Conservation (phyloP, 2,329 filamentous ascomycete genomes). For the Scedosporium boydii region DNA sequence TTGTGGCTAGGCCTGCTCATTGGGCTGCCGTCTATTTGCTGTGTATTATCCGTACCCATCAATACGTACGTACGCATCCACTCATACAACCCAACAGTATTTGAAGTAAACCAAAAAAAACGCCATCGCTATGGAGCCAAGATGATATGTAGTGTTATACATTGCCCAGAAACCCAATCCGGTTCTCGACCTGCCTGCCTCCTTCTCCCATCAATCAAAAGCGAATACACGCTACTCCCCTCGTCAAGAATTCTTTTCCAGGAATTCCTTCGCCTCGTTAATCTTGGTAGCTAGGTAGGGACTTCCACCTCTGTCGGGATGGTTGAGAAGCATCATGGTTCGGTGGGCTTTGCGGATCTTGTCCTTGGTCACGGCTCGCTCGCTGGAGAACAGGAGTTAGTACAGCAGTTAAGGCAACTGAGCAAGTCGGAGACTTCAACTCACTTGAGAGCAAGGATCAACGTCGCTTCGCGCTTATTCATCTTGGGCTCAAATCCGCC, state of each 20-base stretch:
- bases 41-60: neutral
- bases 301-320: slow-evolving; percentile 92
- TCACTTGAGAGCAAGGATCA: slow-evolving; percentile 87
- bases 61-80: neutral
- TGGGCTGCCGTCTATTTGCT: slow-evolving; percentile 1
- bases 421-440: slow-evolving; percentile 12
- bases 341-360: slow-evolving; percentile 94
- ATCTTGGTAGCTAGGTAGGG: slow-evolving; percentile 96
- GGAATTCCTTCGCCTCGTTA: slow-evolving; percentile 93
- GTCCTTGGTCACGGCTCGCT: slow-evolving; percentile 80
- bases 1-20: neutral
- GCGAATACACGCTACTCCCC: neutral
- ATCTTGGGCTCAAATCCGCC: slow-evolving; percentile 96
- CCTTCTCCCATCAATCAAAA: neutral
- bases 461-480: slow-evolving; percentile 80
- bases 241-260: slow-evolving; percentile 60
- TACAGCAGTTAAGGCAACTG: neutral
- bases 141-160: slow-evolving; percentile 26
- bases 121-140: slow-evolving; percentile 34
- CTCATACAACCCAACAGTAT: neutral
- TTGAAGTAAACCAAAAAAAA: slow-evolving; percentile 25
- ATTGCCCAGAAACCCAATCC: slow-evolving; percentile 12
- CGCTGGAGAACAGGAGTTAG: slow-evolving; percentile 39
- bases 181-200: slow-evolving; percentile 1
- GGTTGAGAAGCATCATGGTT: slow-evolving; percentile 92